A percentile compares a stretch with the other conserved stretches of the same genome.
phyloP scores from a whole-genome alignment of 345 rosid genomes.

The Kernera saxatilis region DNA sequence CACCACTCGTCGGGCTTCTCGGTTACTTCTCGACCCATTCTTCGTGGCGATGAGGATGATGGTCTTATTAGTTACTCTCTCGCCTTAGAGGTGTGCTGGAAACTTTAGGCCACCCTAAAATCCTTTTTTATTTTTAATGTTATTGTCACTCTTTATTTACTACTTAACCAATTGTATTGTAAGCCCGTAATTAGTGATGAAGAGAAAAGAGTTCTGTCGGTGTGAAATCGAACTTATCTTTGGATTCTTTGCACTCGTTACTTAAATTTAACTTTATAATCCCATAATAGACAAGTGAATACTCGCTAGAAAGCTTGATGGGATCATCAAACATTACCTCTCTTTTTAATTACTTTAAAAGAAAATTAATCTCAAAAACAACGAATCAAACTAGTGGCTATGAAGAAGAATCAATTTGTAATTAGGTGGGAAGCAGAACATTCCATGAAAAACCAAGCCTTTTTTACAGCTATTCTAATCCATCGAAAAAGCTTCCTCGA shows the following conservation, averaged over 20 bases:
- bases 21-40: conserved; percentile 71
- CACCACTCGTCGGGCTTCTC: conserved; percentile 88
- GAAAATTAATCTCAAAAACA: too few species aligned
- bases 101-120: conserved; percentile 30
- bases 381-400: too few species aligned
- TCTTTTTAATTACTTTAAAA: too few species aligned
- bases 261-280: not conserved
- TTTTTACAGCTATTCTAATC: too few species aligned
- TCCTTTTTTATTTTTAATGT: not conserved
- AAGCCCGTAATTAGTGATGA: conserved; percentile 27
- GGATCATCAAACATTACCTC: not conserved
- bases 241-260: not conserved
- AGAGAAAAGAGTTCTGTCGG: conserved; percentile 6
- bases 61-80: not conserved
- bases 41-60: conserved; percentile 21
- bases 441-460: too few species aligned
- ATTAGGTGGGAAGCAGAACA: too few species aligned
- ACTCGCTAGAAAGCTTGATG: not conserved
- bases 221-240: not conserved
- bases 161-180: conserved; percentile 26
- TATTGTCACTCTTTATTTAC: conserved; percentile 23
- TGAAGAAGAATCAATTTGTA: too few species aligned
- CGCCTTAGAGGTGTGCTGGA: conserved; percentile 29
- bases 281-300: not conserved
- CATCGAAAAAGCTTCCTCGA: too few species aligned